Percentiles rank a stretch among this genome's conserved stretches.
Evolutionary conservation across 2,329 filamentous ascomycete genomes (phyloP).

Genomic region (Emmonsiellopsis sp.): DNA sequence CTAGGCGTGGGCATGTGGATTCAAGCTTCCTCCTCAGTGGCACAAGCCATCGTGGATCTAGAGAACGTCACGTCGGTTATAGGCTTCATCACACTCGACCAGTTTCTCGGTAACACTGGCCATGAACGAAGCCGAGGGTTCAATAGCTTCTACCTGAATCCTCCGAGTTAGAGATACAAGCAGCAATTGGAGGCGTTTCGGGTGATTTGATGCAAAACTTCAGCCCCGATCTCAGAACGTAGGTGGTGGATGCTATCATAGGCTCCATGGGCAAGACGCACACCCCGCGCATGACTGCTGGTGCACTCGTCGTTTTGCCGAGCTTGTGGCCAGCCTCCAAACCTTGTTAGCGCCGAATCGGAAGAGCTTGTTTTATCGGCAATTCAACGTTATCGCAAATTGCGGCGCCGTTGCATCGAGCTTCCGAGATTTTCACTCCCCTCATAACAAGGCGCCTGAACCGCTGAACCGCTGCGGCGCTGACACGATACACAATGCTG

Average conservation of each 20-base stretch:
- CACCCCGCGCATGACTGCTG: too few relatives aligned
- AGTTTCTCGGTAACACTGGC: background rate
- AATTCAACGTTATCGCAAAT: too few relatives aligned
- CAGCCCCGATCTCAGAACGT: background rate
- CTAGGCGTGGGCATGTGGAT: slow-evolving; percentile 19
- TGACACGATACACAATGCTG: too few relatives aligned
- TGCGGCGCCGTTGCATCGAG: too few relatives aligned
- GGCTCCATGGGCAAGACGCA: background rate
- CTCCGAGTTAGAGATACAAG: background rate
- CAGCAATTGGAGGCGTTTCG: background rate
- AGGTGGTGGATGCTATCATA: background rate
- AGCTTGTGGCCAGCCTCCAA: too few relatives aligned
- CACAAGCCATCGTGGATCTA: background rate
- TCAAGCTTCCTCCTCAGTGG: background rate
- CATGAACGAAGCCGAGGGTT: background rate
- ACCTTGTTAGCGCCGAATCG: too few relatives aligned
- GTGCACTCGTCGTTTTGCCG: too few relatives aligned
- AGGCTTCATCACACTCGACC: background rate
- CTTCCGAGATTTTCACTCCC: slow-evolving; percentile 13
- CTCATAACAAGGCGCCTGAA: slow-evolving; percentile 8
- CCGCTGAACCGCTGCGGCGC: too few relatives aligned
- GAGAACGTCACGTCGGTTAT: background rate
- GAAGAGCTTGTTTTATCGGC: too few relatives aligned
- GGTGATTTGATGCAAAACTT: background rate
- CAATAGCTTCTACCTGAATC: background rate